Evolutionary conservation across 305 asterid species (phyloP).

Genomic region (Solanum hybrid): DNA sequence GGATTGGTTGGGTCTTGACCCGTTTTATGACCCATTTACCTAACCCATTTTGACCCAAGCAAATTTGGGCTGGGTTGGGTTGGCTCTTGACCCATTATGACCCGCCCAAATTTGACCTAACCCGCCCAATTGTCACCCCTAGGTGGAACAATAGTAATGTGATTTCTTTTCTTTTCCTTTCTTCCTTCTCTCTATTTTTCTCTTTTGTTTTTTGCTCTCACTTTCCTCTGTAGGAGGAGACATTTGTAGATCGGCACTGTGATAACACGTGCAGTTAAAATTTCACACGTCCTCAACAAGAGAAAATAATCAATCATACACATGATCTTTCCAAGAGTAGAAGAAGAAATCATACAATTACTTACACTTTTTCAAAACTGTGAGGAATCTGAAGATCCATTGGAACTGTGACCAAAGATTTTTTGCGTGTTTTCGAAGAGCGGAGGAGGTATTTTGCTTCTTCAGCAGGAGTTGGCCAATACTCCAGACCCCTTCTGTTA

Average conservation of each 20-base stretch:
- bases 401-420: conserved; percentile 32
- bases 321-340: background rate
- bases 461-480: conserved; percentile 91
- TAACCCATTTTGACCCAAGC: background rate
- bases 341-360: background rate
- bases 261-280: background rate
- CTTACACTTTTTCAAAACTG: conserved; percentile 81
- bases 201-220: background rate
- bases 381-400: conserved; percentile 55
- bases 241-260: background rate
- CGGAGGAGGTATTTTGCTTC: conserved; percentile 57
- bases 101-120: too few species aligned
- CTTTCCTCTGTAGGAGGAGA: background rate
- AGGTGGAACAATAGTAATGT: background rate
- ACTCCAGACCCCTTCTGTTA: conserved; percentile 76
- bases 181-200: background rate
- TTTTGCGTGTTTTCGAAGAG: conserved; percentile 32
- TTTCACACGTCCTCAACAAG: background rate
- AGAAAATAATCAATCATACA: background rate
- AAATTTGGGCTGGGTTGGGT: background rate
- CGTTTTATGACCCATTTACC: background rate
- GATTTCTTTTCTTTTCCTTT: background rate
- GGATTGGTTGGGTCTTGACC: background rate
- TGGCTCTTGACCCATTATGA: background rate
- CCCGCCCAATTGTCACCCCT: background rate